Conservation (phyloP, 2,329 filamentous ascomycete genomes). For the Pseudogymnoascus sp. region DNA sequence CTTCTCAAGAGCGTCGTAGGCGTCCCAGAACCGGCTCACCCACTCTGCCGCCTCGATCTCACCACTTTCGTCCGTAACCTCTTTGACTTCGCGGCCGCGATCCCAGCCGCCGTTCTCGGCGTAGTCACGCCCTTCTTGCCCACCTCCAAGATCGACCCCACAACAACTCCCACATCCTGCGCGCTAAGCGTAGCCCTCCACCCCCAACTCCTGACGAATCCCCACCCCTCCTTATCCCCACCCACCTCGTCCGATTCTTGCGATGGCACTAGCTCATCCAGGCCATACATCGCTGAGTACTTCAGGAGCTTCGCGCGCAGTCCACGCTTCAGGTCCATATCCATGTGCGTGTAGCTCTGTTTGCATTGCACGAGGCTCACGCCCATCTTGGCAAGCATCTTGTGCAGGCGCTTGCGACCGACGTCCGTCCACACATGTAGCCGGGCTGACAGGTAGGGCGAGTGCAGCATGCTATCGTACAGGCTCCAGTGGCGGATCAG, state of each 20-base stretch:
- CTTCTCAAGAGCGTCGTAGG: constrained; percentile 66
- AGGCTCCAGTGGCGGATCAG: constrained; percentile 94
- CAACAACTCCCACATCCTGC: constrained; percentile 86
- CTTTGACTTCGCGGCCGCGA: constrained; percentile 35
- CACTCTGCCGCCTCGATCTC: constrained; percentile 54
- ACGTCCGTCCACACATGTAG: constrained; percentile 92
- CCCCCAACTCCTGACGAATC: constrained; percentile 94
- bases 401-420: constrained; percentile 82
- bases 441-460: constrained; percentile 84
- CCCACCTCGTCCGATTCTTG: constrained; percentile 65
- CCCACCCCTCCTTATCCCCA: constrained; percentile 84
- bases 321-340: constrained; percentile 89
- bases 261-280: constrained; percentile 86
- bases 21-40: constrained; percentile 63
- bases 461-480: constrained; percentile 98
- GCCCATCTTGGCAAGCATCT: constrained; percentile 95
- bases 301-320: constrained; percentile 79
- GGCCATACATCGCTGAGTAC: constrained; percentile 86
- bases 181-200: constrained; percentile 93
- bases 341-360: constrained; percentile 96
- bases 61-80: constrained; percentile 39
- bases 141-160: constrained; percentile 88
- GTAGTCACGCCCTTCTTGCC: constrained; percentile 46
- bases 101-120: constrained; percentile 25
- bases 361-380: constrained; percentile 89